A percentile compares a stretch with the other conserved stretches of the same genome.
phyloP scores from a whole-genome alignment of 2,329 filamentous ascomycete species.

The Beauveria brongniartii region DNA sequence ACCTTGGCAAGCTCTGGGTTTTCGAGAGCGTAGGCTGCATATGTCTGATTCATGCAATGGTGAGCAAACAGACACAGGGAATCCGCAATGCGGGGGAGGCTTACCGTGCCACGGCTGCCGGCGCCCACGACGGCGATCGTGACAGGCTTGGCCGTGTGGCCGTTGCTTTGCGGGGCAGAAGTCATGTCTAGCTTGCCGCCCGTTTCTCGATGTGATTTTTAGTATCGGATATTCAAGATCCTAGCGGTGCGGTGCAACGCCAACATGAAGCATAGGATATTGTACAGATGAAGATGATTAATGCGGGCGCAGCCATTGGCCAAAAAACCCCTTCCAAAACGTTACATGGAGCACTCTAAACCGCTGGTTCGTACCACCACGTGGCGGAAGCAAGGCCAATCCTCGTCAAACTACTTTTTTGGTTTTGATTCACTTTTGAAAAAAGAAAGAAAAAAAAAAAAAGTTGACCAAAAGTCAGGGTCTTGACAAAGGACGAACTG shows the following conservation, averaged over 20 bases:
- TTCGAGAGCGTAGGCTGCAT: slow-evolving; percentile 12
- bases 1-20: slow-evolving; percentile 13
- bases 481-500: not conserved
- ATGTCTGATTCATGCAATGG: slow-evolving; percentile 4
- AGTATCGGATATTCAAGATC: not conserved
- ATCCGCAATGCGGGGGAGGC: not conserved
- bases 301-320: slow-evolving; percentile 8
- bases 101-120: slow-evolving; percentile 12
- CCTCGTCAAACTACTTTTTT: too few relatives aligned
- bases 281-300: not conserved
- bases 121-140: slow-evolving; percentile 14
- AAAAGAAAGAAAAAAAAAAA: too few relatives aligned
- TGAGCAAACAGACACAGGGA: not conserved
- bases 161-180: not conserved
- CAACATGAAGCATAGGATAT: not conserved
- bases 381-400: not conserved
- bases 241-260: not conserved
- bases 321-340: not conserved
- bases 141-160: not conserved
- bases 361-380: not conserved
- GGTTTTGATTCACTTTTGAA: too few relatives aligned
- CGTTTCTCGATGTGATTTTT: too few relatives aligned
- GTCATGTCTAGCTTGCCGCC: not conserved
- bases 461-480: not conserved
- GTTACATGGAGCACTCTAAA: slow-evolving; percentile 3